Percentiles rank a stretch among this genome's conserved stretches.
Evolutionary conservation across 495 filamentous ascomycete genomes (phyloP).

Genomic region (Penicillium canariense): DNA sequence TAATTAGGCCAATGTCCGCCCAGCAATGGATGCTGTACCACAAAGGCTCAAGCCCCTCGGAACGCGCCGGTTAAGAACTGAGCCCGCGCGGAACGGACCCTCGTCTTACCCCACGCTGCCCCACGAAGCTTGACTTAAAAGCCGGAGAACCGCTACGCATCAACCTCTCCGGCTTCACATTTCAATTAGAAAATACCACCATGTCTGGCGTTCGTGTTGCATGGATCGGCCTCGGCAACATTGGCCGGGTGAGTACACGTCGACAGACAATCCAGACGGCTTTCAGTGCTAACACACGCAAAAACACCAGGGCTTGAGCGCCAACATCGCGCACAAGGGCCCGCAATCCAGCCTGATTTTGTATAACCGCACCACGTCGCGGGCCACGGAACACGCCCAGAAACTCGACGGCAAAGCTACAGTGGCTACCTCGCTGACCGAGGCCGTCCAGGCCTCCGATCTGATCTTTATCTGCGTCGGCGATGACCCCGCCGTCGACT

Average conservation of each 20-base stretch:
- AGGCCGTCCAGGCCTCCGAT: constrained; percentile 65
- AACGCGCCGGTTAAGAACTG: constrained; percentile 19
- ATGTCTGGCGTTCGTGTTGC: constrained; percentile 39
- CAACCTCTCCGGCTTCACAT: not conserved
- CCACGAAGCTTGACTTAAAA: constrained; percentile 17
- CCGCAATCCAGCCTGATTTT: constrained; percentile 65
- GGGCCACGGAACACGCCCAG: constrained; percentile 54
- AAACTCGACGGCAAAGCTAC: constrained; percentile 56
- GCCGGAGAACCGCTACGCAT: not conserved
- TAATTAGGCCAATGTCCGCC: not conserved
- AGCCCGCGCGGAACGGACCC: constrained; percentile 7
- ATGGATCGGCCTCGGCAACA: constrained; percentile 90
- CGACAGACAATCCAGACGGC: not conserved
- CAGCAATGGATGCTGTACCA: not conserved
- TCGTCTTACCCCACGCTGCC: constrained; percentile 20
- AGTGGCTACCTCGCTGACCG: constrained; percentile 59
- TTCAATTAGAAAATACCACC: not conserved
- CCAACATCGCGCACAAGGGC: constrained; percentile 78
- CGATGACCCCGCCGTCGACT: constrained; percentile 70
- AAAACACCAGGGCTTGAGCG: constrained; percentile 69
- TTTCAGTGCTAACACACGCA: not conserved
- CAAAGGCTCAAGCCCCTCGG: not conserved
- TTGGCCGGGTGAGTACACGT: constrained; percentile 69
- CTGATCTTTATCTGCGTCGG: constrained; percentile 83
- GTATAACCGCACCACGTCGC: constrained; percentile 72